phyloP scores from a whole-genome alignment of 192 early-diverging fungal species.

The Tieghemiomyces parasiticus region DNA sequence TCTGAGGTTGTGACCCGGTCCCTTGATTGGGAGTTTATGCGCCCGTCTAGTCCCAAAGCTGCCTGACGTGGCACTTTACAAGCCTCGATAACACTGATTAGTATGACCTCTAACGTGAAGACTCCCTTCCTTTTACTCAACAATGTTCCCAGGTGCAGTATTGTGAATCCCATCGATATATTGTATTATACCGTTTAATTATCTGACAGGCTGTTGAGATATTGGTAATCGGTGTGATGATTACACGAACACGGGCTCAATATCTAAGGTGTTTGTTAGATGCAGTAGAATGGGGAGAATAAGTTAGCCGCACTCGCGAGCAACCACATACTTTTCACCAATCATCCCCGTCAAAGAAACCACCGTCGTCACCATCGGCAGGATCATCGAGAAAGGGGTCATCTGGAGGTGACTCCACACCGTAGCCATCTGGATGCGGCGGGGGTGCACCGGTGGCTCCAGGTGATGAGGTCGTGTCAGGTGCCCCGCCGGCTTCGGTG shows the following conservation, averaged over 20 bases:
- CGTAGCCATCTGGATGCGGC: background rate
- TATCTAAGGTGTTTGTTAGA: background rate
- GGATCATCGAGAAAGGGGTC: constrained; percentile 5
- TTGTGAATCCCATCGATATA: background rate
- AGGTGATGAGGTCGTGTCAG: too few species aligned
- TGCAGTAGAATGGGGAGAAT: background rate
- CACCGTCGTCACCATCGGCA: background rate
- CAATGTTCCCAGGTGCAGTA: too few species aligned
- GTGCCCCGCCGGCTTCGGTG: background rate
- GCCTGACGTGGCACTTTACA: too few species aligned
- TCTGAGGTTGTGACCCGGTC: too few species aligned
- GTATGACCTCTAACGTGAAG: too few species aligned
- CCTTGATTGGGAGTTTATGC: too few species aligned
- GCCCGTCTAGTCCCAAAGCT: too few species aligned
- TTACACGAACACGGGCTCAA: background rate
- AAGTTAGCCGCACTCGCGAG: background rate
- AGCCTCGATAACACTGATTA: too few species aligned
- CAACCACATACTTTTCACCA: background rate
- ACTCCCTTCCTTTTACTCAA: too few species aligned
- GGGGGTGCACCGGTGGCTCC: too few species aligned
- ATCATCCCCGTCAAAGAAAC: background rate
- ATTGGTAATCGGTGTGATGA: background rate
- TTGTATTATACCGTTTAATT: background rate
- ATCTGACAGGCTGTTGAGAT: background rate
- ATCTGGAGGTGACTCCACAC: background rate